Base-by-base conservation (phyloP, 495 filamentous ascomycete species). In the Xylaria acuta region DNA sequence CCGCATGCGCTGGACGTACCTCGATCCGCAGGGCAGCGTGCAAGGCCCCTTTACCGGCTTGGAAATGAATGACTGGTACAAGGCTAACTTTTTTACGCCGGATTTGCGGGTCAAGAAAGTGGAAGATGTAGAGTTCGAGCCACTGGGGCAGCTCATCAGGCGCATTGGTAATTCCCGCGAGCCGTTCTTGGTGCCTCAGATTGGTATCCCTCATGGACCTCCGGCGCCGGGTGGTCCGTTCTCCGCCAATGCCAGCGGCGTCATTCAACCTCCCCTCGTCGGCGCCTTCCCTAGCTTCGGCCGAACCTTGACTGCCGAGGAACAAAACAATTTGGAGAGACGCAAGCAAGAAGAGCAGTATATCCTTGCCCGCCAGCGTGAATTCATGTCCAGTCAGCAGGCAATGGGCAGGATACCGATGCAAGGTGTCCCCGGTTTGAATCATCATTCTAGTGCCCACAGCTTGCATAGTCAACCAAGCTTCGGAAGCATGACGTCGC, bases 41-140 rank as follows among this genome's bases (percentile, higher is more conserved):
- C 96, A 98, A 81, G 96, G 96, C 1, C 96, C 96, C 5, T 99
- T 94, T 85, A 97, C 93, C 49, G 96, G 96, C 5, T 85, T 99
- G 60, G 96, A 98, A 80, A 99, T 99, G 96, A 95, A 99, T 76
- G 96, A 99, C 76, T 99, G 96, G 96, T 99, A 97, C 83, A 97
- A 98, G 82, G 97, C 94, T 59, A 94, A 94, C 56, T 99, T 98
- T 84, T 99, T 99, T 82, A 96, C 94, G 12, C 89, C 94, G 0
- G 95, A 99, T 71, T 86, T 99, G 38, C 90, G 95, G 59, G 95
- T 99, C 66, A 97, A 95, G 84, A 97, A 97, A 75, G 82, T 93
- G 5, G 96, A 99, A 81, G 96, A 98, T 74, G 82, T 85, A 0
- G 95, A 99, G 51, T 99, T 97, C 71, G 97, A 99, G 81, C 97